Evolutionary conservation across 805 yeast genomes (phyloP).

Genomic region (Teunomyces kruisii): DNA sequence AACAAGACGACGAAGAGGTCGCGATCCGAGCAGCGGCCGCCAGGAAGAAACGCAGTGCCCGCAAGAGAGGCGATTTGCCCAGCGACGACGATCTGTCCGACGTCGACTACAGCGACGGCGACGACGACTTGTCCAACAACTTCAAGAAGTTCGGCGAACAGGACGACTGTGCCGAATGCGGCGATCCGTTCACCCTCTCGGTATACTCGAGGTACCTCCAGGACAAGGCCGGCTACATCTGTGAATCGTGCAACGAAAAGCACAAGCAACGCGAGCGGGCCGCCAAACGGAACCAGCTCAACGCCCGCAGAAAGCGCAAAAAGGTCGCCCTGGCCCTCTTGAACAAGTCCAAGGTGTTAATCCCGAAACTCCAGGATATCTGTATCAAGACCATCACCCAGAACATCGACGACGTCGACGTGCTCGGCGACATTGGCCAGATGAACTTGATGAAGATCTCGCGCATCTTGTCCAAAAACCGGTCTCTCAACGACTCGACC

Average conservation of each 20-base stretch:
- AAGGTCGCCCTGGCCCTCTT: constrained; percentile 81
- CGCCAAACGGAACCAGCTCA: constrained; percentile 52
- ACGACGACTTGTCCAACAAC: constrained; percentile 20
- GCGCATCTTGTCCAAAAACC: constrained; percentile 73
- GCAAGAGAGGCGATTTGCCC: constrained; percentile 22
- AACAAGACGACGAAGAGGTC: constrained; percentile 21
- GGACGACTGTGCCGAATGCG: constrained; percentile 66
- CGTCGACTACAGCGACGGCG: constrained; percentile 26
- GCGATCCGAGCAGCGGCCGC: constrained; percentile 35
- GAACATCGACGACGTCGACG: constrained; percentile 73
- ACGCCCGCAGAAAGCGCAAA: constrained; percentile 72
- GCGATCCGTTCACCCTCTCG: constrained; percentile 53
- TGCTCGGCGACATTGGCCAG: constrained; percentile 82
- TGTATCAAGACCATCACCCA: constrained; percentile 69
- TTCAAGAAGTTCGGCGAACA: constrained; percentile 47
- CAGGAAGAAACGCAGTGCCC: constrained; percentile 40
- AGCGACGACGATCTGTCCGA: constrained; percentile 35
- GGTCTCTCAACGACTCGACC: constrained; percentile 75
- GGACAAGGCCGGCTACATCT: constrained; percentile 60
- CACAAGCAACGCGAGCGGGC: constrained; percentile 42
- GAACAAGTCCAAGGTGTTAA: constrained; percentile 60
- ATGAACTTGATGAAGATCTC: constrained; percentile 70
- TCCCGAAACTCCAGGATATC: constrained; percentile 77
- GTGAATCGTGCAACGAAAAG: constrained; percentile 57
- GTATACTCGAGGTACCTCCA: constrained; percentile 62